phyloP scores from a whole-genome alignment of 1,284 basidiomycete species.

The Rhodotorula sp. region DNA sequence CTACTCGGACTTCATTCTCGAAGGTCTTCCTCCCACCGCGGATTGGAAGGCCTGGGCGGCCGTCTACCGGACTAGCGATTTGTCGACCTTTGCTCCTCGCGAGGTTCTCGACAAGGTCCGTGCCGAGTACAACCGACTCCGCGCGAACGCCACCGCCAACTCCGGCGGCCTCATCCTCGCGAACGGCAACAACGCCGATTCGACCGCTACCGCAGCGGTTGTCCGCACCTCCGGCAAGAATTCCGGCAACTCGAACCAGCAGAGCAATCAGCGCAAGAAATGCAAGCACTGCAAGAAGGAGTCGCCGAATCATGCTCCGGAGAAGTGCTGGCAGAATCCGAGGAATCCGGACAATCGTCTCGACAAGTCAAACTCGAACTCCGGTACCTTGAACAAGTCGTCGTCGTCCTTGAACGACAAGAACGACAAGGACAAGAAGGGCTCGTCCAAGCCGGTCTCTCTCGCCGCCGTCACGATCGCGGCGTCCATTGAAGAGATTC shows the following conservation, averaged over 20 bases:
- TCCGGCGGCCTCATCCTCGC: neutral
- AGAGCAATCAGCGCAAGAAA: neutral
- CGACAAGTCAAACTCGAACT: neutral
- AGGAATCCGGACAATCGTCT: neutral
- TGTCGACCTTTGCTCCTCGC: neutral
- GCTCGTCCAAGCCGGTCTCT: neutral
- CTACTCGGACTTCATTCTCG: neutral
- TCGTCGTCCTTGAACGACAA: too few species aligned
- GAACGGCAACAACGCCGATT: neutral
- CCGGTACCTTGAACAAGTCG: neutral
- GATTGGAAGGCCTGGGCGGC: neutral
- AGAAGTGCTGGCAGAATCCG: neutral
- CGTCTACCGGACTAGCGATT: neutral
- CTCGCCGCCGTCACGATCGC: neutral
- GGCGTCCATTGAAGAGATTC: neutral
- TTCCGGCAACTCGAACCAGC: neutral
- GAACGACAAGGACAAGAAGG: neutral
- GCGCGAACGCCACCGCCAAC: neutral
- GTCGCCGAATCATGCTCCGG: neutral
- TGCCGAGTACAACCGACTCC: neutral
- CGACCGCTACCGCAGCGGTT: neutral
- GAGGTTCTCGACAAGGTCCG: neutral
- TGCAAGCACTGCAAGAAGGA: slow-evolving; percentile 1
- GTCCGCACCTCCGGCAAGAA: neutral
- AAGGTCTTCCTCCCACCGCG: neutral